These are phyloP conservation scores for Colletotrichum sp. DNA, from an alignment of 2,329 filamentous ascomycete genomes.

Conservation along the genomic window DNA sequence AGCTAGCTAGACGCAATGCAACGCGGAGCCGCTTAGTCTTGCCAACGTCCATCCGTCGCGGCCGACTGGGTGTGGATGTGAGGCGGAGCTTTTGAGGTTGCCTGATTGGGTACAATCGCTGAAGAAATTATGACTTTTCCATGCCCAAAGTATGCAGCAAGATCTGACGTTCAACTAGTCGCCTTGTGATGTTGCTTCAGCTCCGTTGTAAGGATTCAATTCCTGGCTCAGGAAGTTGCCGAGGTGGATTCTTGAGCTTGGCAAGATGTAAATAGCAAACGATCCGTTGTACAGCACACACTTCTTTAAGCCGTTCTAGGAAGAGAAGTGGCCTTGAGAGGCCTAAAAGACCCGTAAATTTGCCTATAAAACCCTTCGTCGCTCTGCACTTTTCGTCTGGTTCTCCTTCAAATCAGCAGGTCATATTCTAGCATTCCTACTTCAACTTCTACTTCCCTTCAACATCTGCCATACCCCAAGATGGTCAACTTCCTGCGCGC, in stretches of 20 bases:
- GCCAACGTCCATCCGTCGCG: background rate
- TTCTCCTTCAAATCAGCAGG: background rate
- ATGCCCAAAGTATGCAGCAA: background rate
- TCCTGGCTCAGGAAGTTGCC: background rate
- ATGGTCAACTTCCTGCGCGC: constrained; percentile 4
- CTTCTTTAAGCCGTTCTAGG: background rate
- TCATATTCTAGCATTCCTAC: background rate
- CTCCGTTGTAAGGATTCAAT: background rate
- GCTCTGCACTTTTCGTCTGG: background rate
- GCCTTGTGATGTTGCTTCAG: background rate
- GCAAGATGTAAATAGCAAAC: background rate
- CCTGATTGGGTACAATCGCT: background rate
- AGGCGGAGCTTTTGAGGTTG: background rate
- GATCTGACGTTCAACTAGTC: background rate
- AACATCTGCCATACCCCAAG: background rate
- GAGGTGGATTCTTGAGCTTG: background rate
- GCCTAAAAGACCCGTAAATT: background rate
- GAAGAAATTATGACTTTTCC: background rate
- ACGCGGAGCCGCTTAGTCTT: background rate
- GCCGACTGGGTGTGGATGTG: background rate
- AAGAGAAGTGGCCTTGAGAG: background rate
- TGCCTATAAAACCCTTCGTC: background rate
- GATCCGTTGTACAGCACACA: background rate
- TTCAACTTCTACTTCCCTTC: too few relatives aligned
- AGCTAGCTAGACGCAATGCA: background rate